Base-by-base conservation (phyloP, 306 rosid species). In the Betula pendula region DNA sequence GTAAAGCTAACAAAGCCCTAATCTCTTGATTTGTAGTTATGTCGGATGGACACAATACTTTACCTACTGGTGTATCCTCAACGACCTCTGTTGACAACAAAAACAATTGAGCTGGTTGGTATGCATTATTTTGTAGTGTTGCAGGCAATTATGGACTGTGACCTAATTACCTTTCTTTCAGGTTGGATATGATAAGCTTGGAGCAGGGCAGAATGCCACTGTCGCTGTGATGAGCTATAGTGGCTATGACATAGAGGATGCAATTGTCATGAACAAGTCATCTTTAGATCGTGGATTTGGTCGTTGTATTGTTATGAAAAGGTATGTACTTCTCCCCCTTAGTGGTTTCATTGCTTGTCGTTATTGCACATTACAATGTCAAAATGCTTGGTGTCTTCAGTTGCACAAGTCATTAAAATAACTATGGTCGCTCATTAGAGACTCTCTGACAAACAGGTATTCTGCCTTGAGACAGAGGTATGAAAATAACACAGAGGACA, bases 251-350 rank as follows among this genome's bases (percentile, higher is more conserved):
- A 94, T 94, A 70, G 98, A 94, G 88, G 98, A 94, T 87, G 98
- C 97, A 40, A 94, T 94, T 43, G 98, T 94, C 80, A 94, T 94
- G 98, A 94, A 94, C 82, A 94, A 92, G 88, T 81, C 98, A 50
- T 92, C 98, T 68, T 94, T 94, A 45, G 98, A 92, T 82, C 96
- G 97, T 43, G 98, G 98, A n/a, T 94, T 94, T 90, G 98, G 98
- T 62, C 98, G 98, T 70, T 94, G 98, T 79, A 94, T 94, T 58
- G 93, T 90, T 79, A 88, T 90, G 94, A 94, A 94, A 79, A 92
- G 85, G 94, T 89, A 83, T 38, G 42, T 38, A 5, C 1, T 38
- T 38, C 42, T 38, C 42, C 7, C 42, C 6, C 6, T 38, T 5
- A 38, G 6, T 38, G 42, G 42, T 38, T 38, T 72, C 81, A 79